phyloP scores from a whole-genome alignment of 2,329 filamentous ascomycete genomes.

The Plenodomus lindquistii region DNA sequence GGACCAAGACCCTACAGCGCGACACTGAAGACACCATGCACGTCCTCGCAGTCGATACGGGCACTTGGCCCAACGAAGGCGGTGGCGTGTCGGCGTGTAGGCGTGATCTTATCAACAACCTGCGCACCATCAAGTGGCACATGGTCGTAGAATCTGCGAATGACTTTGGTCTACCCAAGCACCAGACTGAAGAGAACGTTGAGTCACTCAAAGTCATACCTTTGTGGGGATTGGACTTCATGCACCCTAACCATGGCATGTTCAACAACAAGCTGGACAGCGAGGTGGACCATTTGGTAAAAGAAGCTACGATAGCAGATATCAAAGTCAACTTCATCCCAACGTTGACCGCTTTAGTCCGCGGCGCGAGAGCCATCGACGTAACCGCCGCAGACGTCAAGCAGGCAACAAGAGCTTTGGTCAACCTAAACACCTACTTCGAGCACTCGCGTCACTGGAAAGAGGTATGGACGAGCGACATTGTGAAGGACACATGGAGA shows the following conservation, averaged over 20 bases:
- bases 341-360: conserved; percentile 46
- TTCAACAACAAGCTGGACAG: conserved; percentile 49
- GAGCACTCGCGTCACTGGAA: conserved; percentile 51
- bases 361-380: conserved; percentile 44
- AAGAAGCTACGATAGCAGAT: conserved; percentile 40
- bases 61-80: conserved; percentile 50
- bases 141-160: conserved; percentile 50
- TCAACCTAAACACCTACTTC: conserved; percentile 52
- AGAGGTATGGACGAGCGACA: conserved; percentile 52
- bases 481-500: conserved; percentile 53
- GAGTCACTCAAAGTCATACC: conserved; percentile 49
- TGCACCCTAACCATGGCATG: conserved; percentile 48
- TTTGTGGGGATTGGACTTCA: conserved; percentile 49
- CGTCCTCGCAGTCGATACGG: conserved; percentile 48
- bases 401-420: conserved; percentile 46
- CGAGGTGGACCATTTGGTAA: conserved; percentile 43
- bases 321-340: conserved; percentile 48
- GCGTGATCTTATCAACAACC: conserved; percentile 49
- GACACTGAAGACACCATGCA: conserved; percentile 46
- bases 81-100: conserved; percentile 50
- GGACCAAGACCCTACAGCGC: conserved; percentile 53
- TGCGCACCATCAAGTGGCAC: conserved; percentile 49
- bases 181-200: conserved; percentile 50
- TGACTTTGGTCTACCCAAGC: conserved; percentile 49
- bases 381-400: conserved; percentile 46